phyloP scores from a whole-genome alignment of 495 filamentous ascomycete genomes.

The Echria macrotheca region DNA sequence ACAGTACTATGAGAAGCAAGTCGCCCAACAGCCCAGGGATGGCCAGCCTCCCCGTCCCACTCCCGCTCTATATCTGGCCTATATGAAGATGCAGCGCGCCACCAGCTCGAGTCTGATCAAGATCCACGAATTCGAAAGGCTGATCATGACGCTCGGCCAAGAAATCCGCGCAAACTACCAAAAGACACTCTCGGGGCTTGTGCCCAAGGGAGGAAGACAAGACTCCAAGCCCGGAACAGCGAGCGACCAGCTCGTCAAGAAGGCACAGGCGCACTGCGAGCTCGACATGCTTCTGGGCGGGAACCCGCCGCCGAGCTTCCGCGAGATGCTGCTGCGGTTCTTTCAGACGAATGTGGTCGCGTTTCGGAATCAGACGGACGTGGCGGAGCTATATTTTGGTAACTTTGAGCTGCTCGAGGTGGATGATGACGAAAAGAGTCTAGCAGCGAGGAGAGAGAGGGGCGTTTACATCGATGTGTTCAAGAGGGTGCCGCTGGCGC shows the following conservation, averaged over 20 bases:
- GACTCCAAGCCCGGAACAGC: conserved; percentile 26
- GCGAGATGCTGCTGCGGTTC: conserved; percentile 42
- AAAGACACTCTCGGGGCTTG: conserved; percentile 27
- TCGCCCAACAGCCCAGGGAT: conserved; percentile 16
- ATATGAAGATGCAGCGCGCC: conserved; percentile 41
- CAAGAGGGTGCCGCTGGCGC: conserved; percentile 26
- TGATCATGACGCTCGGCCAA: conserved; percentile 36
- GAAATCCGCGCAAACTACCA: conserved; percentile 46
- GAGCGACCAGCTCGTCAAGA: conserved; percentile 32
- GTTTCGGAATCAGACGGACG: conserved; percentile 37
- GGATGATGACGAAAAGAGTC: conserved; percentile 29
- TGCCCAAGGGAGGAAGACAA: conserved; percentile 23
- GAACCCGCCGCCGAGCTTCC: conserved; percentile 42
- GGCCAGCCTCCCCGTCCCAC: conserved; percentile 17
- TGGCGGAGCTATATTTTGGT: conserved; percentile 45
- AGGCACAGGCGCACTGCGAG: conserved; percentile 35
- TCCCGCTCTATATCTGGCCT: conserved; percentile 39
- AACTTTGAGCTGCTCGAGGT: conserved; percentile 46
- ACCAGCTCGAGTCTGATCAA: conserved; percentile 38
- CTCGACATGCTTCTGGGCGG: conserved; percentile 44
- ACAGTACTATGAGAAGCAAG: conserved; percentile 33
- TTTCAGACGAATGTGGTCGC: conserved; percentile 37
- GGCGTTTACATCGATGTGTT: conserved; percentile 39
- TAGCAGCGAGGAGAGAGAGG: conserved; percentile 21
- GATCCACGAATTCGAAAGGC: conserved; percentile 44